Conservation (phyloP, 495 filamentous ascomycete genomes). For the Usnea hakonensis region DNA sequence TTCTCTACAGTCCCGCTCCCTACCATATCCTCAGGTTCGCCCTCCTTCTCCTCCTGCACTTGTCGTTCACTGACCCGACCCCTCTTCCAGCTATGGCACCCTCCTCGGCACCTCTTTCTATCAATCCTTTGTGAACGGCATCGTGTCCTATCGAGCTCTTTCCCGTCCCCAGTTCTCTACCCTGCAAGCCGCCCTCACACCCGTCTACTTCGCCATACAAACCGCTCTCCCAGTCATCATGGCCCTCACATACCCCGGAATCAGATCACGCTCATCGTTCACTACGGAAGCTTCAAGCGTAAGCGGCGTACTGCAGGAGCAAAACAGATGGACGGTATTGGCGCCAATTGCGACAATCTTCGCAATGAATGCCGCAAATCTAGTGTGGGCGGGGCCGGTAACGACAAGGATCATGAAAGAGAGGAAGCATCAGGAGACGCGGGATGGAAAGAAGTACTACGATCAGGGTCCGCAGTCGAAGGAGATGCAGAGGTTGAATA, state of each 20-base stretch:
- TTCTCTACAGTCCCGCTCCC: constrained; percentile 54
- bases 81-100: constrained; percentile 59
- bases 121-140: constrained; percentile 75
- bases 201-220: constrained; percentile 79
- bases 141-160: constrained; percentile 64
- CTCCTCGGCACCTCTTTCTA: constrained; percentile 71
- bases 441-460: constrained; percentile 76
- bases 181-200: constrained; percentile 73
- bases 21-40: constrained; percentile 71
- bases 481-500: constrained; percentile 77
- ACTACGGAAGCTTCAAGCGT: constrained; percentile 34
- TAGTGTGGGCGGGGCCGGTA: constrained; percentile 58
- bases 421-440: constrained; percentile 68
- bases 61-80: too few relatives aligned
- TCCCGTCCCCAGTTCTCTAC: constrained; percentile 71
- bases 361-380: constrained; percentile 56
- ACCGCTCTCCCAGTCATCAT: constrained; percentile 62
- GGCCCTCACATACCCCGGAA: constrained; percentile 69
- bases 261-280: constrained; percentile 10
- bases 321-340: constrained; percentile 52
- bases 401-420: constrained; percentile 65
- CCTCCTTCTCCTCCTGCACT: background rate
- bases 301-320: constrained; percentile 45
- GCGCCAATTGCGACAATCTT: constrained; percentile 59
- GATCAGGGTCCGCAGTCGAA: constrained; percentile 65